Evolutionary conservation across 192 early-diverging fungal species (phyloP).

Genomic region (Lobosporangium transversale): DNA sequence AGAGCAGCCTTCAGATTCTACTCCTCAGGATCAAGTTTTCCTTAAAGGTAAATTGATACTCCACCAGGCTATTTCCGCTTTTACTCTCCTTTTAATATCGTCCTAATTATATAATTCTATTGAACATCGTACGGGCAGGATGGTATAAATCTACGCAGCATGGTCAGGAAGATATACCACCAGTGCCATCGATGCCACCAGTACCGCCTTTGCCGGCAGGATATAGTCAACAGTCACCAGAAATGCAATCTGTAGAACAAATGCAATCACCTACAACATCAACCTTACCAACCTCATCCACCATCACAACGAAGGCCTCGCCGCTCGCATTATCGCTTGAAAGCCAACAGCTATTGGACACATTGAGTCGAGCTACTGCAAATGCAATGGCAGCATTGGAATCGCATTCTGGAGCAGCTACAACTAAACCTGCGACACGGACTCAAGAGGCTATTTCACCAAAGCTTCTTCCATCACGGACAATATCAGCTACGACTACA

Average conservation of each 20-base stretch:
- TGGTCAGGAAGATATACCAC: background rate
- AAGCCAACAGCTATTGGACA: background rate
- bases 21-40: conserved; percentile 5
- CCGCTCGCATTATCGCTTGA: background rate
- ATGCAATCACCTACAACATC: background rate
- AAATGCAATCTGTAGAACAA: too few relatives aligned
- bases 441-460: background rate
- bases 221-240: background rate
- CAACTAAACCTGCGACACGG: background rate
- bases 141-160: background rate
- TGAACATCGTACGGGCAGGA: too few relatives aligned
- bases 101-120: too few relatives aligned
- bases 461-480: background rate
- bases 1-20: background rate
- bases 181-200: conserved; percentile 4
- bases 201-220: background rate
- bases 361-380: background rate
- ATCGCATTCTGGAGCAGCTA: background rate
- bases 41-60: conserved; percentile 4
- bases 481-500: background rate
- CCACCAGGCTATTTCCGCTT: background rate
- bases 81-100: too few relatives aligned
- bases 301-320: background rate
- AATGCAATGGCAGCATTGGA: background rate
- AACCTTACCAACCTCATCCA: background rate